A percentile compares a stretch with the other conserved stretches of the same genome.
These are phyloP conservation scores for Astathelohania contejeani DNA, from an alignment of 371 early-diverging fungal species.

Conservation along the genomic window DNA sequence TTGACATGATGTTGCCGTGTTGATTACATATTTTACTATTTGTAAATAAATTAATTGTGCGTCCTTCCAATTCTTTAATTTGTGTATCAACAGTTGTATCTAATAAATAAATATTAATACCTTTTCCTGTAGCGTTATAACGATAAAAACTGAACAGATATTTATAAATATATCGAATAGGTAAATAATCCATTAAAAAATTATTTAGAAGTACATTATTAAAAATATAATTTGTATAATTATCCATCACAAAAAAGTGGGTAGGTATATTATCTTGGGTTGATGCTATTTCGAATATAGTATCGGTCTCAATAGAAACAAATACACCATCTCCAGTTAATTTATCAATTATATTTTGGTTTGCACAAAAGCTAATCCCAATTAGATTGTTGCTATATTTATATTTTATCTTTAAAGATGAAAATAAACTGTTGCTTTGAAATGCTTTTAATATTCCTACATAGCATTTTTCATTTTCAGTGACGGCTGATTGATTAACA, in stretches of 20 bases:
- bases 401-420: too few relatives aligned
- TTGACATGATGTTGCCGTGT: conserved; percentile 23
- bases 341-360: background rate
- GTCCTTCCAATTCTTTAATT: conserved; percentile 13
- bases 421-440: too few relatives aligned
- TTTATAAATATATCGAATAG: conserved; percentile 19
- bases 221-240: conserved; percentile 28
- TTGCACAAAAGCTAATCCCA: background rate
- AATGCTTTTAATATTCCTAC: too few relatives aligned
- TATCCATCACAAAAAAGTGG: conserved; percentile 31
- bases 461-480: too few relatives aligned
- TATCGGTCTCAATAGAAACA: conserved; percentile 1
- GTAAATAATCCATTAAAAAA: conserved; percentile 18
- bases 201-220: conserved; percentile 37
- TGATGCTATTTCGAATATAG: conserved; percentile 1
- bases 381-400: background rate
- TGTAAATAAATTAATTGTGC: conserved; percentile 10
- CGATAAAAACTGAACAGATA: conserved; percentile 23
- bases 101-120: conserved; percentile 28
- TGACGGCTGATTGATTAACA: too few relatives aligned
- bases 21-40: conserved; percentile 14
- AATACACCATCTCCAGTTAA: background rate
- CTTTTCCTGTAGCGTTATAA: conserved; percentile 42
- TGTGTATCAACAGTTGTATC: conserved; percentile 30
- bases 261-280: conserved; percentile 19